Evolutionary conservation across 2,329 filamentous ascomycete genomes (phyloP).

Genomic region (Teratosphaeria epicoccoides): DNA sequence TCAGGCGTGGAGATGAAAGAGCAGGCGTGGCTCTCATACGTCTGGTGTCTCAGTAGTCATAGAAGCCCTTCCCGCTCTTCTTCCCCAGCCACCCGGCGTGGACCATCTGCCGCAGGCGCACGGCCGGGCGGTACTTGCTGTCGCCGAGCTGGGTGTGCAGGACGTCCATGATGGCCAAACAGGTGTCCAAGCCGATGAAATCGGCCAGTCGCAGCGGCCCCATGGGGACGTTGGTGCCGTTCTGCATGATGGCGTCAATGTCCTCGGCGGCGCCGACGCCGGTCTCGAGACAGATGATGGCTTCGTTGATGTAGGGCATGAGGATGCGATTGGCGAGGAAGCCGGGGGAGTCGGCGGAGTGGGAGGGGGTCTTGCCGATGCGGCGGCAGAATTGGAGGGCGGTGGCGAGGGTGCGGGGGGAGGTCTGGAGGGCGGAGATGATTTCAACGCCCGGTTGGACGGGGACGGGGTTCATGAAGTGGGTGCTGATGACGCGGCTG

Average conservation of each 20-base stretch:
- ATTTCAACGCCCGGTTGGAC: slow-evolving; percentile 97
- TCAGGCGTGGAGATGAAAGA: too few species aligned
- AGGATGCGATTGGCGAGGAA: slow-evolving; percentile 94
- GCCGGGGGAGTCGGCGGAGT: slow-evolving; percentile 80
- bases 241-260: slow-evolving; percentile 98
- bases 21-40: too few species aligned
- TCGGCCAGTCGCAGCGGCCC: slow-evolving; percentile 86
- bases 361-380: slow-evolving; percentile 87
- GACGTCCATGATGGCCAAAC: slow-evolving; percentile 93
- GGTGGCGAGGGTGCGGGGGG: slow-evolving; percentile 65
- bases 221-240: slow-evolving; percentile 97
- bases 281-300: slow-evolving; percentile 89
- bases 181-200: slow-evolving; percentile 95
- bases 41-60: slow-evolving; percentile 76
- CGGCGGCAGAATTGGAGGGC: slow-evolving; percentile 76
- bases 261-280: slow-evolving; percentile 79
- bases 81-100: slow-evolving; percentile 96
- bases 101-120: slow-evolving; percentile 87
- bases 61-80: slow-evolving; percentile 95
- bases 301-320: slow-evolving; percentile 99
- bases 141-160: slow-evolving; percentile 85
- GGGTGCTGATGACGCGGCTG: slow-evolving; percentile 83
- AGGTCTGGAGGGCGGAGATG: slow-evolving; percentile 88
- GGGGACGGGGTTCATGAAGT: slow-evolving; percentile 99
- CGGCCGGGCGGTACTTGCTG: slow-evolving; percentile 85